Evolutionary conservation across 2,329 filamentous ascomycete species (phyloP).

Genomic region (Stachybotrys elegans): DNA sequence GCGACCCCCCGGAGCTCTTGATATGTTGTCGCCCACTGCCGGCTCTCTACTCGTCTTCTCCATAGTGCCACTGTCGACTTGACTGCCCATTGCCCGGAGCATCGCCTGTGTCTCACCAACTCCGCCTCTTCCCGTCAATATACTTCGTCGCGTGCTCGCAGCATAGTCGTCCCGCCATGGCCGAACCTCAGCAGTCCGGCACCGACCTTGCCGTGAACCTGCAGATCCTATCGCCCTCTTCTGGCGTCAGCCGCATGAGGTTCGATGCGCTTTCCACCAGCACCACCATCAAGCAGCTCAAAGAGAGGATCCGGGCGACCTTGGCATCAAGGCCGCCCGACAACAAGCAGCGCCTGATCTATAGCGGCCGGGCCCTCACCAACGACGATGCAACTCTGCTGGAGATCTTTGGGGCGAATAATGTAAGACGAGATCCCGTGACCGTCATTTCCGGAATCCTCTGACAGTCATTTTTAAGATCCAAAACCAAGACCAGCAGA

Average conservation of each 20-base stretch:
- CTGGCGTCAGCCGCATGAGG: conserved; percentile 43
- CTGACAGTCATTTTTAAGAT: conserved; percentile 33
- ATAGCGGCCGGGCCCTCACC: conserved; percentile 51
- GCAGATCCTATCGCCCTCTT: conserved; percentile 54
- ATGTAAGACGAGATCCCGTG: conserved; percentile 30
- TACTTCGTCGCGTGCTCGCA: too few species aligned
- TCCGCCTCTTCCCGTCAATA: too few species aligned
- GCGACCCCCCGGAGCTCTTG: too few species aligned
- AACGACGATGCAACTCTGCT: conserved; percentile 51
- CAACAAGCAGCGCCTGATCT: conserved; percentile 55
- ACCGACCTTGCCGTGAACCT: conserved; percentile 48
- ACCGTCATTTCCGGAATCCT: conserved; percentile 3
- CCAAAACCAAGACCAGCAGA: conserved; percentile 40
- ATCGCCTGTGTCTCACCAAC: too few species aligned
- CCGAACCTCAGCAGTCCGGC: too few species aligned
- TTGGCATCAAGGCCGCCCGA: conserved; percentile 45
- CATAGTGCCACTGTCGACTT: too few species aligned
- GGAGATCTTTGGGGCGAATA: conserved; percentile 51
- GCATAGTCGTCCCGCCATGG: too few species aligned
- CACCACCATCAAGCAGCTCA: conserved; percentile 53
- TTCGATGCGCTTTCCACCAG: conserved; percentile 43
- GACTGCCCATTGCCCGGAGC: too few species aligned
- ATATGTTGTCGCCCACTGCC: too few species aligned
- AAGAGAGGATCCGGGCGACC: conserved; percentile 50
- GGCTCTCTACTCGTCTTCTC: too few species aligned